Conservation (phyloP, 768 basidiomycete species). For the Leccinum subtestaceum region DNA sequence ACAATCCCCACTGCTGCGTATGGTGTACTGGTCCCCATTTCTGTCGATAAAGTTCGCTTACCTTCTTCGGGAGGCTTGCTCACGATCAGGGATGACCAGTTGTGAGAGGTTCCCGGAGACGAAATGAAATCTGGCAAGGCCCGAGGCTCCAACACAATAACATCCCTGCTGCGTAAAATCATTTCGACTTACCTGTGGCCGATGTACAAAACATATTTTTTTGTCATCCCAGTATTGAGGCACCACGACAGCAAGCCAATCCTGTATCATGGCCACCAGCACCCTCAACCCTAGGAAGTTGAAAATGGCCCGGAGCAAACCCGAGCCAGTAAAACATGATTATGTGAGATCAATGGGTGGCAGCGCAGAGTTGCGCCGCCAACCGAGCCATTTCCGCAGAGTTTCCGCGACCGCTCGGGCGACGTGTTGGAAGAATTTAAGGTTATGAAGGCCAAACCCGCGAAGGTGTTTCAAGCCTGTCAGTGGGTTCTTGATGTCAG, state of each 20-base stretch:
- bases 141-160: not conserved
- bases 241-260: not conserved
- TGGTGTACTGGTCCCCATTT: not conserved
- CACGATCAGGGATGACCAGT: conserved; percentile 8
- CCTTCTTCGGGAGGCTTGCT: not conserved
- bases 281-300: not conserved
- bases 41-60: not conserved
- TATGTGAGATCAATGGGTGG: not conserved
- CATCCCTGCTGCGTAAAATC: not conserved
- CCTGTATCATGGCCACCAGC: not conserved
- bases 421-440: not conserved
- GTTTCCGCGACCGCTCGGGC: not conserved
- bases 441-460: not conserved
- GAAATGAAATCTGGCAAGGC: not conserved
- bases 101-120: not conserved
- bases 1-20: not conserved
- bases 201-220: not conserved
- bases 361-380: not conserved
- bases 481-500: not conserved
- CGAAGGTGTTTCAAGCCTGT: conserved; percentile 3
- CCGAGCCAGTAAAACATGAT: not conserved
- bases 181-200: not conserved
- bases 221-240: not conserved
- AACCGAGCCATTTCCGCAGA: not conserved
- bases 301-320: not conserved